phyloP scores from a whole-genome alignment of 2,329 filamentous ascomycete species.

The Paracorniculantispora psalliotae region DNA sequence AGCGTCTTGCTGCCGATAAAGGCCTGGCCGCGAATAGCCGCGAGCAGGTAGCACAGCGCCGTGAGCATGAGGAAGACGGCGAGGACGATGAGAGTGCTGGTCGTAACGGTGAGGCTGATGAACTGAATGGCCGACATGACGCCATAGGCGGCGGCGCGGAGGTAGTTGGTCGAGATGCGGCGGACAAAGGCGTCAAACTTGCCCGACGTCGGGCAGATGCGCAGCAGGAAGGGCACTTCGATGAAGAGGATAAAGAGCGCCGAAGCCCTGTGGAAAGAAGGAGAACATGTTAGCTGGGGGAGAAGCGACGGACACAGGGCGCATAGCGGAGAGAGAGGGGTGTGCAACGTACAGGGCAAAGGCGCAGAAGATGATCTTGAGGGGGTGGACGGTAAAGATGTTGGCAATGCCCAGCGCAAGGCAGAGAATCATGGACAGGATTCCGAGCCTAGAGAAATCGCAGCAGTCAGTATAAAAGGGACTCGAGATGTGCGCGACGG shows the following conservation, averaged over 20 bases:
- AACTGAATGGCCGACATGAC: conserved; percentile 81
- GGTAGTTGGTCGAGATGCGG: conserved; percentile 92
- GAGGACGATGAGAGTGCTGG: conserved; percentile 77
- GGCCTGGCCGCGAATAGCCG: conserved; percentile 75
- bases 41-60: conserved; percentile 72
- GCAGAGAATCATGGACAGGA: conserved; percentile 66
- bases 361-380: conserved; percentile 48
- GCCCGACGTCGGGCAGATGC: conserved; percentile 92
- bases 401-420: conserved; percentile 65
- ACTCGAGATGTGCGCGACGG: neutral
- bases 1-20: conserved; percentile 76
- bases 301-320: neutral
- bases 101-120: conserved; percentile 62
- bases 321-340: neutral
- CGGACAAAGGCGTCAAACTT: conserved; percentile 88
- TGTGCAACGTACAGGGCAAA: conserved; percentile 46
- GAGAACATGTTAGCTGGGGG: neutral
- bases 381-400: conserved; percentile 51
- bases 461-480: conserved; percentile 1
- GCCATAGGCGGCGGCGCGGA: conserved; percentile 83
- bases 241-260: conserved; percentile 75
- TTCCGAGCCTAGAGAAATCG: conserved; percentile 58
- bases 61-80: conserved; percentile 77
- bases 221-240: conserved; percentile 88
- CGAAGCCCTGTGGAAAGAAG: conserved; percentile 62